Conservation (phyloP, 2,329 filamentous ascomycete species). For the Xenosphaeropsis pyriputrescens region DNA sequence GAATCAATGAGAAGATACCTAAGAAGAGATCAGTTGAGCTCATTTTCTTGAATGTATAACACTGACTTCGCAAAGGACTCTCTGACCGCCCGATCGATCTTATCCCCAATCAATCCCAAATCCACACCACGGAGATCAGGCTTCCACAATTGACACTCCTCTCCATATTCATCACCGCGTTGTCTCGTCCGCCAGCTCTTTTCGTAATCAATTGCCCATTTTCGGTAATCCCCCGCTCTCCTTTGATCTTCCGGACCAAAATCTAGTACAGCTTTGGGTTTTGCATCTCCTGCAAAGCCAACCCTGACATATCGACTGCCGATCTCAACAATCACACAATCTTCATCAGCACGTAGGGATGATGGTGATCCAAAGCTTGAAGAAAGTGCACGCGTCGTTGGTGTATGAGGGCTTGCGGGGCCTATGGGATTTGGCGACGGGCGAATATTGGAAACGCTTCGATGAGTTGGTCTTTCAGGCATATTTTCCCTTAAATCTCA, state of each 20-base stretch:
- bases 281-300: constrained; percentile 74
- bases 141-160: constrained; percentile 62
- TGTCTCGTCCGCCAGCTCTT: constrained; percentile 30
- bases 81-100: constrained; percentile 67
- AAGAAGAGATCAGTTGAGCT: constrained; percentile 3
- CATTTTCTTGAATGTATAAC: constrained; percentile 14
- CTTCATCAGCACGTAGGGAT: constrained; percentile 62
- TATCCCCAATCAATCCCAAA: constrained; percentile 69
- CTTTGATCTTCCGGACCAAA: constrained; percentile 66
- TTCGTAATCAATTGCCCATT: constrained; percentile 43
- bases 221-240: constrained; percentile 67
- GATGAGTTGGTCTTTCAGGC: constrained; percentile 29
- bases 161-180: constrained; percentile 40
- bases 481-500: no score
- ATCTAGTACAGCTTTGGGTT: constrained; percentile 54
- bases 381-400: constrained; percentile 29
- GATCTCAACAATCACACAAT: constrained; percentile 69
- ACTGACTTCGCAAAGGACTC: constrained; percentile 71
- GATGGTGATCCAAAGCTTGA: constrained; percentile 43
- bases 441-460: constrained; percentile 42
- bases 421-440: constrained; percentile 11
- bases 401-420: constrained; percentile 44
- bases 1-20: constrained; percentile 58
- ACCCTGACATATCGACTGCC: constrained; percentile 65
- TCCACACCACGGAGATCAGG: constrained; percentile 61